Conservation (phyloP, 2,329 filamentous ascomycete genomes). For the Sporothrix humicola region DNA sequence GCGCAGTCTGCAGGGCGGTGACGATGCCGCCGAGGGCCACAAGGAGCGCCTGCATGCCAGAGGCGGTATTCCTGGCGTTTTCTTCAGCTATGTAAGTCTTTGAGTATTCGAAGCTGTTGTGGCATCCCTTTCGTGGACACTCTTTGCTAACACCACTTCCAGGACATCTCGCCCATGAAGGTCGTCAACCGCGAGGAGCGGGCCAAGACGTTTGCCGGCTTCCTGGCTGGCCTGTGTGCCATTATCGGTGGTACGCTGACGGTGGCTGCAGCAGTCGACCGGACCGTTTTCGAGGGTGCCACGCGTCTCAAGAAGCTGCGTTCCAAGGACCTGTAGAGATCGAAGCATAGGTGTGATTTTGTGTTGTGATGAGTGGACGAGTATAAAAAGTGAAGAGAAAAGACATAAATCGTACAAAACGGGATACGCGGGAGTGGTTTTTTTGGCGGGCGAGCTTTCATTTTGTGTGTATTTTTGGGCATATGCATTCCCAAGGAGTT, state of each 20-base stretch:
- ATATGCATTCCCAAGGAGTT: slow-evolving; percentile 25
- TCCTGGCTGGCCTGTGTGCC: slow-evolving; percentile 91
- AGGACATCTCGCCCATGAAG: slow-evolving; percentile 99
- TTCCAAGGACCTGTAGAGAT: slow-evolving; percentile 60
- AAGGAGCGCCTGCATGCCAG: slow-evolving; percentile 87
- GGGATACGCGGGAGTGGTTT: slow-evolving; percentile 1
- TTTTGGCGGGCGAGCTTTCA: not conserved
- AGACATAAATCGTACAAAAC: not conserved
- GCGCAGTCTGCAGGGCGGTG: slow-evolving; percentile 81
- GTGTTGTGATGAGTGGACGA: not conserved
- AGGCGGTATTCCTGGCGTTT: slow-evolving; percentile 94
- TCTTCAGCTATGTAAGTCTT: slow-evolving; percentile 89
- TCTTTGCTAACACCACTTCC: not conserved
- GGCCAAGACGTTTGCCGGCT: slow-evolving; percentile 86
- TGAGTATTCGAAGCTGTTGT: not conserved
- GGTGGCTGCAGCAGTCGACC: slow-evolving; percentile 90
- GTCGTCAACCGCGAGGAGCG: slow-evolving; percentile 95
- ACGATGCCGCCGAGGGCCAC: slow-evolving; percentile 85
- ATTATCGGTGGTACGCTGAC: slow-evolving; percentile 94
- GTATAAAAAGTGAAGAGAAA: not conserved
- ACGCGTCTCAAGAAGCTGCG: slow-evolving; percentile 86
- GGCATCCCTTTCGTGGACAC: not conserved
- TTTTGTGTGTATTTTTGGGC: slow-evolving; percentile 4
- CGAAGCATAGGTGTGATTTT: not conserved
- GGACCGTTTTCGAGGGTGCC: slow-evolving; percentile 87